Evolutionary conservation across 192 early-diverging fungal species (phyloP).

Genomic region (Coemansia reversa): DNA sequence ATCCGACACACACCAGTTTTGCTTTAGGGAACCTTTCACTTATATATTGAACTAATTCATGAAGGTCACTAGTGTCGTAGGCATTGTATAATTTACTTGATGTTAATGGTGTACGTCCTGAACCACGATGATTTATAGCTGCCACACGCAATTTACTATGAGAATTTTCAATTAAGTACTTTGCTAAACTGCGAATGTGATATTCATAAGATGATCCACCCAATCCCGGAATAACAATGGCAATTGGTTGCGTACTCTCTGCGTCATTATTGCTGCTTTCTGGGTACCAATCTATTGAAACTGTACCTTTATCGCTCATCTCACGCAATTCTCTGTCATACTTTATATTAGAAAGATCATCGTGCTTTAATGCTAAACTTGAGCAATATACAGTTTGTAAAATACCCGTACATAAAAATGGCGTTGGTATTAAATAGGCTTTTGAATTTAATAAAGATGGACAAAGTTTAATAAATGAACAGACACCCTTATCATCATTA

Average conservation of each 20-base stretch:
- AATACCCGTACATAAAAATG: slow-evolving; percentile 74
- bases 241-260: slow-evolving; percentile 55
- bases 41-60: slow-evolving; percentile 17
- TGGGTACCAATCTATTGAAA: slow-evolving; percentile 86
- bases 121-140: slow-evolving; percentile 53
- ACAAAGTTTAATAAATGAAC: slow-evolving; percentile 36
- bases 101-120: slow-evolving; percentile 42
- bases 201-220: slow-evolving; percentile 91
- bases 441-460: slow-evolving; percentile 52
- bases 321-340: slow-evolving; percentile 51
- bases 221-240: slow-evolving; percentile 81
- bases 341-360: slow-evolving; percentile 12
- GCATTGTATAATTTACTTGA: slow-evolving; percentile 75
- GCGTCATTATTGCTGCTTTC: slow-evolving; percentile 40
- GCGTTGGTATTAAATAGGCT: slow-evolving; percentile 64
- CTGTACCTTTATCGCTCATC: slow-evolving; percentile 77
- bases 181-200: slow-evolving; percentile 76
- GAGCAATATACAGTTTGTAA: slow-evolving; percentile 63
- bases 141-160: slow-evolving; percentile 64
- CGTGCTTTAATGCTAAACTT: slow-evolving; percentile 39
- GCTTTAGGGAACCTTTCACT: slow-evolving; percentile 56
- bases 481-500: background rate
- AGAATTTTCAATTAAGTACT: slow-evolving; percentile 47
- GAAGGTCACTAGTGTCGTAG: slow-evolving; percentile 72
- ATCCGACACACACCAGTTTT: slow-evolving; percentile 73